Conservation (phyloP, 352 stramenopile species). For the Phytophthora tubulina region DNA sequence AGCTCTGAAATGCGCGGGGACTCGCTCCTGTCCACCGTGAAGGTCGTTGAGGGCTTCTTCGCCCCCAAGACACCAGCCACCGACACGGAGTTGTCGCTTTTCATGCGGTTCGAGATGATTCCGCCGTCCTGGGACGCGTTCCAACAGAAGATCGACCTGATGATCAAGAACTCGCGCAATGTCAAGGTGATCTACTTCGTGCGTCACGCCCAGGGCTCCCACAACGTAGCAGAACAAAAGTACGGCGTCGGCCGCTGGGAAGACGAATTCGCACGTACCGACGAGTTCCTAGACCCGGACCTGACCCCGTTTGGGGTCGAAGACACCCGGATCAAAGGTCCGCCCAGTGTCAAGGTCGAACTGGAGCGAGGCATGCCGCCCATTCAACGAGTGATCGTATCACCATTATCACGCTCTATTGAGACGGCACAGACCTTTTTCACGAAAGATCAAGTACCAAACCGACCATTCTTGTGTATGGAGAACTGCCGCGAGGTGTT, state of each 20-base stretch:
- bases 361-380: conserved; percentile 65
- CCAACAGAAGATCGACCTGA: conserved; percentile 15
- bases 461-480: conserved; percentile 55
- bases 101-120: conserved; percentile 41
- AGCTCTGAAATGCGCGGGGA: not conserved
- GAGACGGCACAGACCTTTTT: conserved; percentile 76
- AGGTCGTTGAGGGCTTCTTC: conserved; percentile 30
- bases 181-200: conserved; percentile 80
- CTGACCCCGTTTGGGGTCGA: conserved; percentile 65
- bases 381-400: conserved; percentile 73
- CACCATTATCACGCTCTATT: conserved; percentile 70
- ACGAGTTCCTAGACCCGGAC: conserved; percentile 65
- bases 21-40: conserved; percentile 3
- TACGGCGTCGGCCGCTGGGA: conserved; percentile 66
- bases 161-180: conserved; percentile 30
- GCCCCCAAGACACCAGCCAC: not conserved
- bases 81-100: conserved; percentile 25
- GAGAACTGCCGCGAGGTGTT: conserved; percentile 75
- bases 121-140: conserved; percentile 36
- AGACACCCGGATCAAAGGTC: conserved; percentile 56
- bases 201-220: conserved; percentile 68
- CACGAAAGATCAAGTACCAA: conserved; percentile 34
- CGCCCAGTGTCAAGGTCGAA: conserved; percentile 44
- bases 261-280: conserved; percentile 59
- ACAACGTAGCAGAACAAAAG: conserved; percentile 68